Conservation (phyloP, 1,139 yeast genomes). For the Hyphopichia buzzinii region DNA sequence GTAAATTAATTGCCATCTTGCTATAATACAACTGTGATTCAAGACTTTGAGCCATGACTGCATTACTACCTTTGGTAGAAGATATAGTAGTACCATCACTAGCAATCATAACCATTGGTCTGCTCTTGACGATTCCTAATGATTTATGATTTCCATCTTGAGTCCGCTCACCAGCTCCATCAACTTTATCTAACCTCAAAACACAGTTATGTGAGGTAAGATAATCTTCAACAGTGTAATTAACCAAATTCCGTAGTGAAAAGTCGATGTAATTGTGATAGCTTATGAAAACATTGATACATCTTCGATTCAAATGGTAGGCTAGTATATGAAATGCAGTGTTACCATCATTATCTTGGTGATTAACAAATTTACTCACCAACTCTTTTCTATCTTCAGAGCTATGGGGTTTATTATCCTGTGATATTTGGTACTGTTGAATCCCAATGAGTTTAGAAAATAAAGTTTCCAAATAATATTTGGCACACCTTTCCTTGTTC, state of each 20-base stretch:
- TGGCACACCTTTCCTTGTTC: conserved; percentile 69
- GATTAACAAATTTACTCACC: conserved; percentile 69
- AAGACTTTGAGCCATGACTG: conserved; percentile 26
- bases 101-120: conserved; percentile 3
- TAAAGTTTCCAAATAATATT: conserved; percentile 77
- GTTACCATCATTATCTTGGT: conserved; percentile 81
- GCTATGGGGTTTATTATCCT: conserved; percentile 13
- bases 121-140: not conserved
- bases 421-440: conserved; percentile 18
- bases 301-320: conserved; percentile 67
- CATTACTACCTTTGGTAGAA: not conserved
- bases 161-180: not conserved
- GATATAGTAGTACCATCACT: conserved; percentile 1
- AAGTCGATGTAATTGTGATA: conserved; percentile 71
- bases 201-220: conserved; percentile 38
- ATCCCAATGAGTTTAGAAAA: conserved; percentile 53
- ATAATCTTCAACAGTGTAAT: conserved; percentile 75
- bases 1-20: conserved; percentile 36
- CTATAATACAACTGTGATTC: conserved; percentile 39
- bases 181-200: conserved; percentile 20
- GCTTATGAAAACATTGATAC: conserved; percentile 68
- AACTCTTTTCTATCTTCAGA: conserved; percentile 20
- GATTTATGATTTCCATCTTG: not conserved
- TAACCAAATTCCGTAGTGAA: conserved; percentile 61
- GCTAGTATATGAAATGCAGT: conserved; percentile 87